Conservation (phyloP, 129 eudicot genomes). For the Saussurea involucrata region DNA sequence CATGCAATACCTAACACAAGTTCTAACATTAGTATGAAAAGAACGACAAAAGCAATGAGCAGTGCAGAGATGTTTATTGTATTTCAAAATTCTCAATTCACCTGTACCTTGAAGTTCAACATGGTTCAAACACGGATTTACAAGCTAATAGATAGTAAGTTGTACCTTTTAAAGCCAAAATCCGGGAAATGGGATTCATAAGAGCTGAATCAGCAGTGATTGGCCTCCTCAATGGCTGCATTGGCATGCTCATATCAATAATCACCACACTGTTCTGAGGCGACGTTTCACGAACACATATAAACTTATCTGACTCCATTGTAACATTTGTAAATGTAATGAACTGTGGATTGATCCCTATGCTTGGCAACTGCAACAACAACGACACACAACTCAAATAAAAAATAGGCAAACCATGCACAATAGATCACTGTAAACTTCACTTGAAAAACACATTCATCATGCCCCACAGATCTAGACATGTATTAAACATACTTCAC, state of each 20-base stretch:
- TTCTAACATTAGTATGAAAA: constrained; percentile 2
- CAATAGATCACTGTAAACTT: background rate
- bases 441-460: background rate
- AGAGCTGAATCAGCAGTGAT: constrained; percentile 94
- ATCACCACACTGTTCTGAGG: constrained; percentile 92
- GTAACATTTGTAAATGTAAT: constrained; percentile 91
- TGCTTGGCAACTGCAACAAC: constrained; percentile 70
- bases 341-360: constrained; percentile 90
- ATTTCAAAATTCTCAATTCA: background rate
- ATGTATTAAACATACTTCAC: background rate
- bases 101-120: background rate
- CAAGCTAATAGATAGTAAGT: background rate
- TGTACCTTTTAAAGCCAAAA: constrained; percentile 83
- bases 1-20: background rate
- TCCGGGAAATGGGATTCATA: constrained; percentile 83
- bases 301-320: constrained; percentile 94
- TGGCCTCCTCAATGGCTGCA: constrained; percentile 85
- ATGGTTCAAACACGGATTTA: background rate
- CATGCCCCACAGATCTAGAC: constrained; percentile 32
- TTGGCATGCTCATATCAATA: constrained; percentile 89
- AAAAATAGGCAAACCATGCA: background rate
- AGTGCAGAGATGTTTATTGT: too few relatives aligned
- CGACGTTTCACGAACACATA: constrained; percentile 90
- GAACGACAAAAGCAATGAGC: background rate
- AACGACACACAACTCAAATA: background rate